These are phyloP conservation scores for Furcasterigmium sp. DNA, from an alignment of 2,329 filamentous ascomycete species.

Conservation along the genomic window DNA sequence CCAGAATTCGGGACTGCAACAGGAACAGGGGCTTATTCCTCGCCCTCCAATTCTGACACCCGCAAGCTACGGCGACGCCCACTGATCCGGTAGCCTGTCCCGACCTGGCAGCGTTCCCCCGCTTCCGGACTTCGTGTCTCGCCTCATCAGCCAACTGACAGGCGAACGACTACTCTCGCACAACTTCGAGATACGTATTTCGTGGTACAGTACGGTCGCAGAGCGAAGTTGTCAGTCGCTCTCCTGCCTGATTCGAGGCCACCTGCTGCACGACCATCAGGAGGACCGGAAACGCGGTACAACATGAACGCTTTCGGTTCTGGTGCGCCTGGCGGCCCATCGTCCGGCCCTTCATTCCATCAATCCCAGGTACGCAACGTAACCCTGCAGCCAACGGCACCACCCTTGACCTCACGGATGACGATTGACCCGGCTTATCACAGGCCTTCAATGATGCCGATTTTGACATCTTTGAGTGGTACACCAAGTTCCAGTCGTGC, in stretches of 20 bases:
- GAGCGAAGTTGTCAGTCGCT: too few species aligned
- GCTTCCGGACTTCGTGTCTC: background rate
- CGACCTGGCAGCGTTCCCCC: background rate
- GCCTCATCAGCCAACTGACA: background rate
- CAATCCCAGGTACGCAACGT: conserved; percentile 10
- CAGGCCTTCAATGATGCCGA: conserved; percentile 42
- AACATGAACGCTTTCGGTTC: conserved; percentile 2
- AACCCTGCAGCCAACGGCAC: background rate
- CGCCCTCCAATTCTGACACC: too few species aligned
- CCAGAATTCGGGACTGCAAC: too few species aligned
- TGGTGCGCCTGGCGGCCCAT: conserved; percentile 9
- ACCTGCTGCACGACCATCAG: too few species aligned
- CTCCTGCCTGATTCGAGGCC: too few species aligned
- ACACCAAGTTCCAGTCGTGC: conserved; percentile 85
- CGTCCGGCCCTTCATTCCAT: conserved; percentile 4
- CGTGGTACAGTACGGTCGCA: too few species aligned
- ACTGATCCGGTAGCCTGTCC: background rate
- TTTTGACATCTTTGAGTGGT: conserved; percentile 88
- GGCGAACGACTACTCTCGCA: background rate
- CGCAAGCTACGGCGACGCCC: background rate
- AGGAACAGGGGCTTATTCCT: too few species aligned
- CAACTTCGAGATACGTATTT: background rate
- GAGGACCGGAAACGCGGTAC: background rate
- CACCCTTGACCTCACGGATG: background rate
- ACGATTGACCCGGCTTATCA: background rate